A percentile compares a stretch with the other conserved stretches of the same genome.
These are phyloP conservation scores for Podospora australis DNA, from an alignment of 495 filamentous ascomycete genomes.

Conservation along the genomic window DNA sequence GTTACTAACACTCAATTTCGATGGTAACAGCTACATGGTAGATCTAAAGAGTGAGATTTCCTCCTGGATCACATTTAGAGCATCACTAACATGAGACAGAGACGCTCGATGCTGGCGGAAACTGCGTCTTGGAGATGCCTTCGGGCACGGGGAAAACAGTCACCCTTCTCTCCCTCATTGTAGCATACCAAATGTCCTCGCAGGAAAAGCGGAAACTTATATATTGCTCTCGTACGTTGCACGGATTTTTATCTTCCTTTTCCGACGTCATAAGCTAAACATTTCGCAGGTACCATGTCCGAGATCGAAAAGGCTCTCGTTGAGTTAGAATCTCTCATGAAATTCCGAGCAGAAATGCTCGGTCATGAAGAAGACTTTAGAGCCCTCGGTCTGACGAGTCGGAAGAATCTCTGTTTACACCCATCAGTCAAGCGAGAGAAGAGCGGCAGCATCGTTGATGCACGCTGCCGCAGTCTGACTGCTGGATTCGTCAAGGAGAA, in stretches of 20 bases:
- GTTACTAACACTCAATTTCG: constrained; percentile 3
- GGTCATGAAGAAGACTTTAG: constrained; percentile 88
- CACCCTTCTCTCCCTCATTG: constrained; percentile 87
- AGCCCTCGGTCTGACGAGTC: constrained; percentile 85
- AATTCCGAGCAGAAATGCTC: constrained; percentile 79
- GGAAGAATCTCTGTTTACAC: constrained; percentile 95
- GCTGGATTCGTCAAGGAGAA: constrained; percentile 97
- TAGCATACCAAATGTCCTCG: constrained; percentile 90
- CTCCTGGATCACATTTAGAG: background rate
- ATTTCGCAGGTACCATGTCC: constrained; percentile 63
- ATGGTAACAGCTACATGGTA: constrained; percentile 75
- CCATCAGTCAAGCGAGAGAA: constrained; percentile 93
- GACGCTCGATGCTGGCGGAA: constrained; percentile 88
- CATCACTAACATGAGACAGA: constrained; percentile 29
- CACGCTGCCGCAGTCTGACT: constrained; percentile 88
- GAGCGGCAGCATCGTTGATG: constrained; percentile 88
- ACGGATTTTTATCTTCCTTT: constrained; percentile 20
- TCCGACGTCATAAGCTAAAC: background rate
- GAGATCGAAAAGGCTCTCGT: constrained; percentile 94
- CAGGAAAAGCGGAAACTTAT: constrained; percentile 91
- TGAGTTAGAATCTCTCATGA: constrained; percentile 89
- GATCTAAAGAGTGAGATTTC: constrained; percentile 74
- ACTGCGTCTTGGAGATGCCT: constrained; percentile 99
- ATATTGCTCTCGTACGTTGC: constrained; percentile 98
- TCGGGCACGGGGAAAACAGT: constrained; percentile 99